Base-by-base conservation (phyloP, 2,329 filamentous ascomycete species). In the Aspergillus pseudotamarii region DNA sequence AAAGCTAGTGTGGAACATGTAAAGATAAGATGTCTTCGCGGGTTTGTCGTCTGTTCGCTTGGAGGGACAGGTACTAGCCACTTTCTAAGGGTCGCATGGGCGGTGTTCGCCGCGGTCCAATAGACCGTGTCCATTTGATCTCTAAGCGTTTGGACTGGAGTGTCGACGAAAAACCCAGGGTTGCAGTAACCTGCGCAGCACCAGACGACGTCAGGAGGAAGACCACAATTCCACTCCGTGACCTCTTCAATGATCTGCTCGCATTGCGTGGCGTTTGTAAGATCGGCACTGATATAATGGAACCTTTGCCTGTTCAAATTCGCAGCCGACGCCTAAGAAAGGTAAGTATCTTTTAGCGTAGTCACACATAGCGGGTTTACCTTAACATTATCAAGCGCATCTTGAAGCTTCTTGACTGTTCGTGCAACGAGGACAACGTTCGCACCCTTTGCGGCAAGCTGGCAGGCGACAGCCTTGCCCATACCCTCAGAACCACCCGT, bases 401-500 rank as follows among this genome's bases (percentile, higher is more conserved):
- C 82, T 68, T 92, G 83, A 28, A 99, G 91, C 76, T 94, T 96
- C 62, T 81, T 81, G 14, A 87, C 82, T 68, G 89, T 92, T 60
- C 95, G 91, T 16, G 94, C 90, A 57, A 97, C 89, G 67, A 98
- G 88, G 66, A 96, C 87, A 60, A 99, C 77, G 77, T 93, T 92
- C 64, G 95, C 94, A 54, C 95, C 95, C 77, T 93, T 94, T 57
- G 86, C 82, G 3, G 94, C 86, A 51, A 99, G 87, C 68, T 93
- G 85, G 58, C 87, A 84, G 6, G 90, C 93, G 23, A 89, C 87
- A 58, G 88, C 88, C 69, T 89, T 88, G 64, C 95, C 95, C 90
- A 97, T 92, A 62, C 95, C 95, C 74, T 97, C 92, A 0, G 95
- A 97, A 36, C 90, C 93, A 54, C 95, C 95, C 0, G 95, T 99